Evolutionary conservation across 2,329 filamentous ascomycete species (phyloP), one percentile per base, ranked within the genome.

Genomic region (Pezicula neosporulosa): DNA sequence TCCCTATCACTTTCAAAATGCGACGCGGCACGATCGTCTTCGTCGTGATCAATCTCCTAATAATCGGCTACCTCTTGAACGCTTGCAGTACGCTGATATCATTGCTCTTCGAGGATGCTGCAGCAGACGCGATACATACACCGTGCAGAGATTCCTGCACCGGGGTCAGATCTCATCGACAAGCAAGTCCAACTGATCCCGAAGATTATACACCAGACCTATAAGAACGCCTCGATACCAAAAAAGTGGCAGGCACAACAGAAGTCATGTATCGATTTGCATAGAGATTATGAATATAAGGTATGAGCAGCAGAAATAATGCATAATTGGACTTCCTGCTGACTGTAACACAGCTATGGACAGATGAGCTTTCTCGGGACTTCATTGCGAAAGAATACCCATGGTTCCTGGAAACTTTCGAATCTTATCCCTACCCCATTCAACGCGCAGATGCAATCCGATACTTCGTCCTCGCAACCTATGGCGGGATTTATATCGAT

Each of bases 401-500:
- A 1, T 91, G 87, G 85, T 92, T 90, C 67, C 72, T 90, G 15
- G 76, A 82, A 48, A 89, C 85, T 0, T 94, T 88, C 63, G 83
- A 89, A 63, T 77, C 77, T 62, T 93, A 92, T 70, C 77, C 75
- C 30, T 89, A 86, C 67, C 83, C 85, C 12, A 90, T 93, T 57
- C 86, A 92, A 70, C 81, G 87, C 54, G 86, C 88, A 50, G 89
- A 93, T 64, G 77, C 87, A 5, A 87, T 93, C 61, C 81, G 89
- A 47, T 93, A 93, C 71, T 92, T 93, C 65, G 77, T 91, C 18
- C 76, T 94, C 30, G 78, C 84, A 48, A 82, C 89, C 68, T 92
- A 82, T 65, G 89, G 89, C 50, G 89, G 89, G 38, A 84, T 90
- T 50, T 93, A 93, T 68, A 83, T 93, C 59, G 89, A 94, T 63